Conservation (phyloP, 345 rosid genomes). For the Hibiscus tridactylites region DNA sequence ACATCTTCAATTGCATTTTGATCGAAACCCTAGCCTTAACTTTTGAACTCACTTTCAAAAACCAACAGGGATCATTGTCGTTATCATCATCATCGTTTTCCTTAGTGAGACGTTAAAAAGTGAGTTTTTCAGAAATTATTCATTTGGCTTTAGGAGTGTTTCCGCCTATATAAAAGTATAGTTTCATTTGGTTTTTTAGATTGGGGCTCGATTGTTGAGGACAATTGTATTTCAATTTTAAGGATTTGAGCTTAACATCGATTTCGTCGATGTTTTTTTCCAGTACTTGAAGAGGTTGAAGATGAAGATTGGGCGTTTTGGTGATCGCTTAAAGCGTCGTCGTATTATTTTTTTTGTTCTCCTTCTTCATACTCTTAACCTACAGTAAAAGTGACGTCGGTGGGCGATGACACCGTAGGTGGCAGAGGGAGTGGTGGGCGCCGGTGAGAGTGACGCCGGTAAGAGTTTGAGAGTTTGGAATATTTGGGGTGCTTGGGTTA, state of each 20-base stretch:
- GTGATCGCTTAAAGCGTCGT: constrained; percentile 22
- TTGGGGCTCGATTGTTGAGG: constrained; percentile 12
- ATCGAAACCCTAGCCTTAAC: constrained; percentile 62
- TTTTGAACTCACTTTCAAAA: constrained; percentile 63
- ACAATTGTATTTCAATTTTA: constrained; percentile 44
- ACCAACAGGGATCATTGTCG: constrained; percentile 42
- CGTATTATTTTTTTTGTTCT: constrained; percentile 25
- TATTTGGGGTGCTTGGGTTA: too few relatives aligned
- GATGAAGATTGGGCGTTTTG: constrained; percentile 15
- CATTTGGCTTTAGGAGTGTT: constrained; percentile 81
- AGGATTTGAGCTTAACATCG: constrained; percentile 52
- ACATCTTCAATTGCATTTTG: constrained; percentile 83
- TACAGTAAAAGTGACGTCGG: too few relatives aligned
- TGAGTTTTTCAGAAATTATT: constrained; percentile 52
- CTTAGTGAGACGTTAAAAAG: constrained; percentile 46
- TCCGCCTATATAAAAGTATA: constrained; percentile 77
- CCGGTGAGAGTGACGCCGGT: too few relatives aligned
- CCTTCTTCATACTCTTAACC: constrained; percentile 26
- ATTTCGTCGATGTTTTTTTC: constrained; percentile 34
- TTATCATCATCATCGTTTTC: constrained; percentile 20
- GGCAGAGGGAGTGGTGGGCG: too few relatives aligned
- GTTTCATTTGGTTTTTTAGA: constrained; percentile 57
- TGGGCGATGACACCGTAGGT: too few relatives aligned
- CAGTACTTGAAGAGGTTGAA: constrained; percentile 30
- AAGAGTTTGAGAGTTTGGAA: too few relatives aligned